Evolutionary conservation across 140 eudicot genomes (phyloP).

Genomic region (Cichorium intybus): DNA sequence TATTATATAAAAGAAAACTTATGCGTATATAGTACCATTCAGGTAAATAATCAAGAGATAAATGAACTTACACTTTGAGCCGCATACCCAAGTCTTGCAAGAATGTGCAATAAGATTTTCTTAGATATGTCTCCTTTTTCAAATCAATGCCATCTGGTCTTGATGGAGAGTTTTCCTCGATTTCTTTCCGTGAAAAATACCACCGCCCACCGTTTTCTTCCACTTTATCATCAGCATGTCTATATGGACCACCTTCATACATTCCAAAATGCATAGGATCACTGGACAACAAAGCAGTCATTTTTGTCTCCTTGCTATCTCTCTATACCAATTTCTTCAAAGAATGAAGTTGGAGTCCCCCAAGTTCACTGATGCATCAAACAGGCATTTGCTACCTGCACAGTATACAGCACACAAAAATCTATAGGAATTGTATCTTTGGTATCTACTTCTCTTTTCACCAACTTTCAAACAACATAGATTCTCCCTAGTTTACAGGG

Average conservation of each 20-base stretch:
- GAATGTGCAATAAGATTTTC: conserved; percentile 94
- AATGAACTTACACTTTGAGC: conserved; percentile 84
- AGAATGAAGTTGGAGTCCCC: conserved; percentile 11
- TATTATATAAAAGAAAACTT: neutral
- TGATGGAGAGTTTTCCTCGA: conserved; percentile 95
- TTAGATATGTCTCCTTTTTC: conserved; percentile 88
- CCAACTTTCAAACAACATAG: neutral
- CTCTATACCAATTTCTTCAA: conserved; percentile 13
- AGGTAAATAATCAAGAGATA: conserved; percentile 6
- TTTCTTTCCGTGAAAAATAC: conserved; percentile 92
- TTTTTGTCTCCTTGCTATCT: conserved; percentile 35
- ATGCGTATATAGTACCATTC: neutral
- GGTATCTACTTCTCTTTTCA: too few relatives aligned
- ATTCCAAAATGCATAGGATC: conserved; percentile 65
- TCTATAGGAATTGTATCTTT: neutral
- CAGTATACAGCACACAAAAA: conserved; percentile 1
- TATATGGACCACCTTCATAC: conserved; percentile 47
- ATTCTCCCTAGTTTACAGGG: neutral
- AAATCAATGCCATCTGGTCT: conserved; percentile 85
- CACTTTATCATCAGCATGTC: conserved; percentile 42
- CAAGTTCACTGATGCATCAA: conserved; percentile 12
- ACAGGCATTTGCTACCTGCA: conserved; percentile 24
- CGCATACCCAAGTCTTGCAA: conserved; percentile 98
- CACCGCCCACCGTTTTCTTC: conserved; percentile 82
- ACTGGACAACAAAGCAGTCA: conserved; percentile 64